Evolutionary conservation across 805 yeast species (phyloP), one percentile per base, ranked within the genome.

Genomic region (Ogataea wickerhamii): DNA sequence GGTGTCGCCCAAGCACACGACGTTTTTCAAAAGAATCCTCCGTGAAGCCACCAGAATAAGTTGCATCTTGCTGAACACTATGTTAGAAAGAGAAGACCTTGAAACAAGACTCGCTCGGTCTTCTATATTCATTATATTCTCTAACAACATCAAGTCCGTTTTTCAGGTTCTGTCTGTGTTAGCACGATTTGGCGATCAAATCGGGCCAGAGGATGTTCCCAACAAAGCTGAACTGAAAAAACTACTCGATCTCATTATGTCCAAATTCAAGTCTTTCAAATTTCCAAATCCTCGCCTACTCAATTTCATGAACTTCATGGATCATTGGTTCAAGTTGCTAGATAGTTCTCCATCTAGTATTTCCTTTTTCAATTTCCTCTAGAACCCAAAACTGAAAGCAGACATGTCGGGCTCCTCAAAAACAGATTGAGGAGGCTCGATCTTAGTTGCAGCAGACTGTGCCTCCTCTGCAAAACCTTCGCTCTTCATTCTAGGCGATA

Each of bases 351-450:
- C 60, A 5, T 37, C 43, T 10, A 34, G 36, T 11, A 35, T 55
- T 14, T 47, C 54, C 10, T 55, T 51, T 35, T 54, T 55, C 30
- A 51, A 49, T 22, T 37, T 37, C 16, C 17, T 37, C 34, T 38
- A 49, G 28, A 50, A 43, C 8, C 71, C 76, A 53, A 81, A 82
- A 37, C 71, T 71, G 51, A 81, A 82, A 0, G 86, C 73, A 55
- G 82, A 78, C 88, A 83, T 80, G 52, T 83, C 88, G 0, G 89
- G 87, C 51, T 82, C 89, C 40, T 70, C 73, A 55, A 79, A 80
- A 24, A 72, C 74, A 3, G 68, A 58, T n/a, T 67, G 64, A 3
- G 82, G 80, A 1, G 82, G 78, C 13, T 60, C 56, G 18, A 55
- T 40, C 23, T 45, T 47, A 27, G 54, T 50, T 10, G 53, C 54